Evolutionary conservation across 495 filamentous ascomycete genomes (phyloP), one percentile per base, ranked within the genome.

Genomic region (Entonaema liquescens): DNA sequence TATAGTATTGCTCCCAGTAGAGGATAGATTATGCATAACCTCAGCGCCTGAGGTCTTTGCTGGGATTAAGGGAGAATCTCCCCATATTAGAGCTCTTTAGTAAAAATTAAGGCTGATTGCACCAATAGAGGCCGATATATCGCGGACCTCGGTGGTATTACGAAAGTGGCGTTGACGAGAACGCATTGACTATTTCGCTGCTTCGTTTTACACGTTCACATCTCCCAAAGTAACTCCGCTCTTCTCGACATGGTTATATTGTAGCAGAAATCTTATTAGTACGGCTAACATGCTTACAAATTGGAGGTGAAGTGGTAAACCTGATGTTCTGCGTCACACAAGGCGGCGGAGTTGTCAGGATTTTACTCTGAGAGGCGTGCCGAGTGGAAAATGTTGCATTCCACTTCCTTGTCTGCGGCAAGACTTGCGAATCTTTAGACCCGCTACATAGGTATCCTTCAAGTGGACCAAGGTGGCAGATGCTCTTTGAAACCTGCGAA

Each of bases 101-200:
- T n/a, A 29, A 50, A 29, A 62, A 29, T 55, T 26, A 56, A 72
- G 60, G 65, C 60, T 68, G 40, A 65, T 59, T 60, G 49, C 54
- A 36, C 63, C 55, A 61, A 59, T 63, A 57, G 68, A 38, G 47
- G 57, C 61, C 53, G 13, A 47, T 54, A 19, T 49, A 26, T 26
- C 35, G 28, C 15, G 29, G 52, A 50, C 62, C 57, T 58, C 21
- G 36, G 28, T 33, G 13, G 15, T 29, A 19, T 40, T 52, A 11
- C 42, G 31, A 42, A 29, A 28, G 15, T 29, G 55, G 59, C 23
- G 49, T 64, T 33, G 12, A 52, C 38, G 49, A 11, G 21, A 23
- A 38, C 56, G 35, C 31, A 26, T 54, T 44, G 29, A 60, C 59
- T 54, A 55, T 19, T 59, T 72, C 42, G 28, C 19, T 44, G 21